Conservation (phyloP, 257 asterid species). For the Ocimum tenuiflorum region DNA sequence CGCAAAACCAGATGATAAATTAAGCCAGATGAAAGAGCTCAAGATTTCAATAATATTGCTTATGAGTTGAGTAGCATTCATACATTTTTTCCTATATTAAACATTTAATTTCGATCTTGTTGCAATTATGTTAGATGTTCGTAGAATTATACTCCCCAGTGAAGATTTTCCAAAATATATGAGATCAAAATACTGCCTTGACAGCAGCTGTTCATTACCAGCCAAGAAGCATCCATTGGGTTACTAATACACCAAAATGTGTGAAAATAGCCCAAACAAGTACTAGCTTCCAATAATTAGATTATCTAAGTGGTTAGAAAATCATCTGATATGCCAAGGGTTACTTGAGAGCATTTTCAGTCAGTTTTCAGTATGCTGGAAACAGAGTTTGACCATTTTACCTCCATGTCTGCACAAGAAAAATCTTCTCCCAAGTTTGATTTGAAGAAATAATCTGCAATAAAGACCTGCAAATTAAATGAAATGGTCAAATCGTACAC, state of each 20-base stretch:
- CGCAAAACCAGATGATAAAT: constrained; percentile 1
- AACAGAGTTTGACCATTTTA: constrained; percentile 15
- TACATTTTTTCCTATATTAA: background rate
- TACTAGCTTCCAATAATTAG: background rate
- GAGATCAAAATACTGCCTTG: background rate
- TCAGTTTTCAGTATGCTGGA: background rate
- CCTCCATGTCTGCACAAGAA: constrained; percentile 84
- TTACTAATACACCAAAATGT: background rate
- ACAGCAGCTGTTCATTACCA: background rate
- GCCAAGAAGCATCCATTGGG: background rate
- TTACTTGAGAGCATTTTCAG: constrained; percentile 2
- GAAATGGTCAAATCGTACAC: constrained; percentile 7
- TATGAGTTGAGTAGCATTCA: background rate
- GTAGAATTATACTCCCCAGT: too few relatives aligned
- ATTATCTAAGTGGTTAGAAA: background rate
- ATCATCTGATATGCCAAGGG: constrained; percentile 4
- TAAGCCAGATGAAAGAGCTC: background rate
- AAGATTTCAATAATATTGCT: background rate
- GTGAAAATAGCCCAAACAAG: background rate
- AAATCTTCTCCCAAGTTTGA: constrained; percentile 67
- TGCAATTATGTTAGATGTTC: too few relatives aligned
- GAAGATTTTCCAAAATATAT: too few relatives aligned
- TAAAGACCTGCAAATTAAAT: constrained; percentile 59
- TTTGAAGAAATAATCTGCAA: constrained; percentile 86
- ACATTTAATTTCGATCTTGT: too few relatives aligned